Base-by-base conservation (phyloP, 2,329 filamentous ascomycete genomes). In the Stachybotrys chartarum region DNA sequence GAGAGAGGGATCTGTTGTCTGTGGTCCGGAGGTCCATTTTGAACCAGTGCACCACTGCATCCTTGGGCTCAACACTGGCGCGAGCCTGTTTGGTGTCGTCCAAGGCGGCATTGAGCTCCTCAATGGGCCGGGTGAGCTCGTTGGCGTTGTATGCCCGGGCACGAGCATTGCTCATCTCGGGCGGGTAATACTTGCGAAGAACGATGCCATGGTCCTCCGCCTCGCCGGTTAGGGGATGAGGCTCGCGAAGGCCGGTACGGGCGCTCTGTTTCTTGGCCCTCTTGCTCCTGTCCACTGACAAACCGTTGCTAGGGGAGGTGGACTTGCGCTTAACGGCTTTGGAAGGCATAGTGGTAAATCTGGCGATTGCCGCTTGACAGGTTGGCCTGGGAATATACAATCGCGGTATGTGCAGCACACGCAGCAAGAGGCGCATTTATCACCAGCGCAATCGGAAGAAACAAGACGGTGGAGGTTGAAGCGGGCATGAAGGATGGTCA, bases 1-100 rank as follows among this genome's bases (percentile, higher is more conserved):
- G 70, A 39, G 81, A 78, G 30, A 96, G 70, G 0, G 82, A 82
- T 8, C 81, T 86, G 67, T 96, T 96, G 68, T 97, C 92, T 0
- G 73, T 70, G 1, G 81, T 77, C 3, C 91, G 81, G 52, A 96
- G 72, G 68, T 96, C 92, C 64, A 82, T 84, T 72, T 94, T 95
- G 76, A 93, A 96, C 91, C 91, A 96, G 71, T 96, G 90, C 0
- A 96, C 82, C 0, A 96, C 86, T 0, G 85, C 83, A 30, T 82
- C 74, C 32, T 81, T 81, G 0, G 78, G 73, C 1, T 72, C 58
- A 12, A 88, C 78, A 1, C 73, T 69, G 31, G 77, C 73, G 8
- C 88, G 79, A 42, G 71, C 68, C 0, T 71, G 63, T 3, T 76
- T 71, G 0, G 90, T 94, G 2, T 85, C 80, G 30, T 77, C 67